A percentile compares a stretch with the other conserved stretches of the same genome.
phyloP scores from a whole-genome alignment of 305 asterid species.

The Fraxinus greggii region DNA sequence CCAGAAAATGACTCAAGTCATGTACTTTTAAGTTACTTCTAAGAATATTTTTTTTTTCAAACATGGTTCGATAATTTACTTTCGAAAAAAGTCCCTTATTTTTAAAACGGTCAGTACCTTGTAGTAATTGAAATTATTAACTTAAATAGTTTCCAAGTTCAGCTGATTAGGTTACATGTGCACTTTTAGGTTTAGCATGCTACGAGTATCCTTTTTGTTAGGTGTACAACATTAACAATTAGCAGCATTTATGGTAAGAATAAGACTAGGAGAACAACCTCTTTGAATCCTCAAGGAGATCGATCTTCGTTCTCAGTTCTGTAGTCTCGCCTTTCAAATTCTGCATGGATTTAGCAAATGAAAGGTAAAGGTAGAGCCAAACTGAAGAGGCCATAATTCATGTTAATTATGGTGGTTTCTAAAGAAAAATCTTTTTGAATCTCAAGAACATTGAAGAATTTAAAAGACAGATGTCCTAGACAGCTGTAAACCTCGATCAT shows the following conservation, averaged over 20 bases:
- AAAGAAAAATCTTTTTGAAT: not conserved
- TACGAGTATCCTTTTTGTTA: not conserved
- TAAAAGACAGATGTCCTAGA: not conserved
- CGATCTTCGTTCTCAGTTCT: conserved; percentile 22
- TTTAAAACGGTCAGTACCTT: not conserved
- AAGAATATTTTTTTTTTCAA: not conserved
- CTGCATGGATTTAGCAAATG: conserved; percentile 20
- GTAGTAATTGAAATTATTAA: not conserved
- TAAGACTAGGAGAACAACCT: conserved; percentile 22
- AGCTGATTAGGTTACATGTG: not conserved
- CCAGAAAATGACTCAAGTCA: not conserved
- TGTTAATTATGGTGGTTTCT: not conserved
- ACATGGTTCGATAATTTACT: not conserved
- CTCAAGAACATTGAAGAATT: not conserved
- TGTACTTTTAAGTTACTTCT: not conserved
- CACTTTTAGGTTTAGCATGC: not conserved
- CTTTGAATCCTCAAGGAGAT: conserved; percentile 36
- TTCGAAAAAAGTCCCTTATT: not conserved
- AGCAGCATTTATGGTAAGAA: not conserved
- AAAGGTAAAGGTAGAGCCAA: not conserved
- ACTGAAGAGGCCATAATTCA: not conserved
- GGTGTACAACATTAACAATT: not conserved
- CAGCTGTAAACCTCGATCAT: not conserved
- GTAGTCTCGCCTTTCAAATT: conserved; percentile 26
- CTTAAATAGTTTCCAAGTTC: not conserved